Conservation (phyloP, 2,329 filamentous ascomycete genomes). For the Ophiocordyceps camponoti-rufipedis region DNA sequence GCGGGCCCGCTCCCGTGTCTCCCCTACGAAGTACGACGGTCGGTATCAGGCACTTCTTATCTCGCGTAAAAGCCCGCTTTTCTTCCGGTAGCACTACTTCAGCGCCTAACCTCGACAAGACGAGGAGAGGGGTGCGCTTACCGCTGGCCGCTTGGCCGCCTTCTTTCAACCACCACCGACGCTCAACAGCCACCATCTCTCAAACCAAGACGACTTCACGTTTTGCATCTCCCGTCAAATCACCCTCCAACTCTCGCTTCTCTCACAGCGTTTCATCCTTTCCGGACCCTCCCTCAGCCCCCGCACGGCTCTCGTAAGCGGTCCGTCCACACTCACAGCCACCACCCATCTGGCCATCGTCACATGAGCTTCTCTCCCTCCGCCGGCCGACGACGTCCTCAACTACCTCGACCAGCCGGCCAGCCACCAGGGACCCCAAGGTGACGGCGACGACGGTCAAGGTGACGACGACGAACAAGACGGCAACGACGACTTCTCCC, state of each 20-base stretch:
- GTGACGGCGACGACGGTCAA: neutral
- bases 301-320: neutral
- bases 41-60: neutral
- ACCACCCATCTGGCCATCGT: neutral
- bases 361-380: neutral
- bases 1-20: neutral
- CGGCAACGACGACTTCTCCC: neutral
- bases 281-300: neutral
- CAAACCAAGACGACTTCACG: neutral
- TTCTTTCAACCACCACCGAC: neutral
- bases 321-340: no score
- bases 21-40: neutral
- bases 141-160: neutral
- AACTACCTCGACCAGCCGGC: no score
- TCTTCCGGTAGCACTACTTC: neutral
- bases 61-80: neutral
- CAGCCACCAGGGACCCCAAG: no score
- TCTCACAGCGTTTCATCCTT: neutral
- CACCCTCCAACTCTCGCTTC: neutral
- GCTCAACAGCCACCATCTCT: neutral
- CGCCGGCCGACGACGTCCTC: neutral
- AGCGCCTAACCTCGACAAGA: neutral
- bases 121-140: neutral
- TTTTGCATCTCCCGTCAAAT: neutral
- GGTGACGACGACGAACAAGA: neutral